These are phyloP conservation scores for Syncephalastrum sp. DNA, from an alignment of 371 early-diverging fungal species.

Conservation along the genomic window DNA sequence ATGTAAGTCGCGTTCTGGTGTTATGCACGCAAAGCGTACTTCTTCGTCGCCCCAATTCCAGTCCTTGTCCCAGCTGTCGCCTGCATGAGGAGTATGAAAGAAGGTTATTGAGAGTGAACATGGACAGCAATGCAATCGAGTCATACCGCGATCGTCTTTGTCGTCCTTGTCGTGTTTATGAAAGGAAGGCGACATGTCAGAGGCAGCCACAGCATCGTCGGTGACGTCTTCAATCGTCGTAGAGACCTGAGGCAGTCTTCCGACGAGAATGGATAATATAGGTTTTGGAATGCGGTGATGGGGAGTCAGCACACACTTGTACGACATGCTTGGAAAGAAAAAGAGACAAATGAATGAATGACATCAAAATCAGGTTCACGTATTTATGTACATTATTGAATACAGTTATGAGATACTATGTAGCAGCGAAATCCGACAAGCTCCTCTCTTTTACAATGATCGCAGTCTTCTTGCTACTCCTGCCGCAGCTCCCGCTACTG, in stretches of 20 bases:
- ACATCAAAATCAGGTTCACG: no score
- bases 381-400: no score
- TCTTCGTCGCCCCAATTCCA: constrained; percentile 47
- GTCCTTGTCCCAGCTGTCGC: constrained; percentile 48
- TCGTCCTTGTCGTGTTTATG: no score
- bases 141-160: no score
- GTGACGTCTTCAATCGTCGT: constrained; percentile 40
- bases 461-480: no score
- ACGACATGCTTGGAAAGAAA: constrained; percentile 10
- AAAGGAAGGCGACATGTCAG: no score
- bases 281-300: constrained; percentile 45
- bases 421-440: no score
- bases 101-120: not conserved
- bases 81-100: constrained; percentile 5
- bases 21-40: constrained; percentile 10
- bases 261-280: constrained; percentile 42
- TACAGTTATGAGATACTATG: no score
- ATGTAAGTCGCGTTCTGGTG: not conserved
- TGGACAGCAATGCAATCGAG: no score
- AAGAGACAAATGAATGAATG: no score
- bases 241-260: constrained; percentile 42
- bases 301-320: constrained; percentile 39
- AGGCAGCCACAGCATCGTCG: constrained; percentile 25
- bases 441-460: no score
- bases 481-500: no score